Base-by-base conservation (phyloP, 441 rosid species). In the Pelargonium citronellum region DNA sequence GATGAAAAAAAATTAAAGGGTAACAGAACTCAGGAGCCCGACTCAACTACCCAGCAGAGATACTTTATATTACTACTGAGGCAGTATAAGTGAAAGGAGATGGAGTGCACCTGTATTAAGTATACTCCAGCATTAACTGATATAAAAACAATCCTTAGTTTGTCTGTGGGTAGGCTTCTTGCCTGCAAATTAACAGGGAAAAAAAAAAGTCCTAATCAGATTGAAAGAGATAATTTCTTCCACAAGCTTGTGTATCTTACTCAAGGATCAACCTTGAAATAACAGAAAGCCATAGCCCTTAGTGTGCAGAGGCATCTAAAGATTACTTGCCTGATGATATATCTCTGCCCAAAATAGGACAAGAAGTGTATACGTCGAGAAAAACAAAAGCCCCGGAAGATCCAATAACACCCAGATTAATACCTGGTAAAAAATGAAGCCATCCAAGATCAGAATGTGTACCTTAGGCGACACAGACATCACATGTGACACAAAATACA, bases 151-250 rank as follows among this genome's bases (percentile, higher is more conserved):
- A 77, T 74, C 77, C 87, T 77, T 66, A 89, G 85, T 77, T 82
- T 85, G 77, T 85, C 91, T 0, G 89, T 74, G 60, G 94, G 89
- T 69, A 89, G 80, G 77, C 86, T 83, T 78, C 87, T 80, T 7
- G 88, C 91, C 91, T 87, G 84, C 44, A 37, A 79, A 73, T 65
- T 16, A 69, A 51, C 47, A 64, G 13, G 39, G 78, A 53, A 20
- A 61, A 1, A 69, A 51, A 66, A 63, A 51, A 51, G 0, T 15
- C 58, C 19, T 13, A 16, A 51, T 51, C 58, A 51, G 58, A 13
- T 51, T 51, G 17, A 51, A 51, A 51, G 17, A 12, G 58, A 13
- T n/a, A 51, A 19, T 53, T 16, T 7, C 53, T 39, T 15, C 17
- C 6, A 61, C 41, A 66, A 57, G 41, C 12, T n/a, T 20, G 60